phyloP scores from a whole-genome alignment of 495 filamentous ascomycete species.

The Penicillium arizonense region DNA sequence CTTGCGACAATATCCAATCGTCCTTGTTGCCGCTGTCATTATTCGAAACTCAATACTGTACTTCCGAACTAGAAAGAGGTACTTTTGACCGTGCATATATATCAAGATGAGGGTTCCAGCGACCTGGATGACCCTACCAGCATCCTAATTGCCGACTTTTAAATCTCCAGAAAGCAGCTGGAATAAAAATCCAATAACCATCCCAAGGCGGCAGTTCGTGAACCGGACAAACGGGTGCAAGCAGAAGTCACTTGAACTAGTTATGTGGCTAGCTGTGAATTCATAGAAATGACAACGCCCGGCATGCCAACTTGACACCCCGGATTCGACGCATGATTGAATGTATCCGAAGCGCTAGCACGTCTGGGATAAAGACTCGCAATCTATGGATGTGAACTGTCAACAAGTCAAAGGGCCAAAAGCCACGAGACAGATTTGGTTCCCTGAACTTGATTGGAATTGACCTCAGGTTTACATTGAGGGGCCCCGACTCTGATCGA shows the following conservation, averaged over 20 bases:
- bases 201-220: not conserved
- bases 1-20: not conserved
- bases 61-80: too few relatives aligned
- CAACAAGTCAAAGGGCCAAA: not conserved
- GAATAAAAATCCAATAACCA: not conserved
- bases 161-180: not conserved
- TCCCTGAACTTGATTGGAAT: not conserved
- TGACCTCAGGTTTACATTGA: conserved; percentile 4
- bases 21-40: not conserved
- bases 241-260: not conserved
- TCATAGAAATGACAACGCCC: too few relatives aligned
- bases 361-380: too few relatives aligned
- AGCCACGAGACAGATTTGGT: not conserved
- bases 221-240: not conserved
- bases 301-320: too few relatives aligned
- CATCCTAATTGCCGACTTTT: not conserved
- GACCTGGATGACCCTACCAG: not conserved
- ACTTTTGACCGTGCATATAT: not conserved
- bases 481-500: not conserved
- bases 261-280: not conserved
- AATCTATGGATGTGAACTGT: not conserved
- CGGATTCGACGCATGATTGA: too few relatives aligned
- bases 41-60: too few relatives aligned
- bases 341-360: too few relatives aligned
- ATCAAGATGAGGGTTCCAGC: not conserved